phyloP scores from a whole-genome alignment of 2,329 filamentous ascomycete genomes.

The Talaromyces sp. region DNA sequence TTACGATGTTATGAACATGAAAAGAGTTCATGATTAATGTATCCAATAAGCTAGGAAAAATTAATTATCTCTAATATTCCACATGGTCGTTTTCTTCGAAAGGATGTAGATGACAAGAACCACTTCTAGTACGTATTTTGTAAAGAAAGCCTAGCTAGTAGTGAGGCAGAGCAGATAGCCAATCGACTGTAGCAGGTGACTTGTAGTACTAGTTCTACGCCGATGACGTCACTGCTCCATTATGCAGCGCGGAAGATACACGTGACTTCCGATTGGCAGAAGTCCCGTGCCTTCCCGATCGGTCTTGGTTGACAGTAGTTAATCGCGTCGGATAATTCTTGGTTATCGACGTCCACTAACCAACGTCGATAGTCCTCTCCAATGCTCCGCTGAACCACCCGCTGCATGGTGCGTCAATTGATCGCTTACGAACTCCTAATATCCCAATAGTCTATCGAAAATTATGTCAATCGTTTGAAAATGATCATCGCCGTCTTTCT shows the following conservation, averaged over 20 bases:
- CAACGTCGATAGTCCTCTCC: background rate
- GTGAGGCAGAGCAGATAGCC: constrained; percentile 11
- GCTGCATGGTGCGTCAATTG: too few species aligned
- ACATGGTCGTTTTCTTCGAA: too few species aligned
- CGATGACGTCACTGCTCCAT: background rate
- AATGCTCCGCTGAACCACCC: too few species aligned
- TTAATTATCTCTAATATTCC: too few species aligned
- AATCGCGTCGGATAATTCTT: background rate
- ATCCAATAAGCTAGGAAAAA: too few species aligned
- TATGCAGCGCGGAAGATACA: background rate
- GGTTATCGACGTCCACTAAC: background rate
- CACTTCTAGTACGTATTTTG: too few species aligned
- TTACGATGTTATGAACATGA: too few species aligned
- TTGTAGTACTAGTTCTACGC: too few species aligned
- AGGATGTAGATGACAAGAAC: too few species aligned
- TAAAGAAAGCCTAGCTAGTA: too few species aligned
- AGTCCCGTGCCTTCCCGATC: background rate
- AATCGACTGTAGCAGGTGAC: background rate
- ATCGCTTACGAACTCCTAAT: background rate
- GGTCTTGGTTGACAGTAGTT: background rate
- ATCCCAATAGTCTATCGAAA: background rate
- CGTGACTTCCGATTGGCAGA: background rate
- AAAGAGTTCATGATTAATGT: too few species aligned
- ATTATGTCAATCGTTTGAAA: background rate
- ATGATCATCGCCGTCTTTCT: background rate